These are phyloP conservation scores for Tolypocladium inflatum DNA, from an alignment of 2,329 filamentous ascomycete genomes.

Conservation along the genomic window DNA sequence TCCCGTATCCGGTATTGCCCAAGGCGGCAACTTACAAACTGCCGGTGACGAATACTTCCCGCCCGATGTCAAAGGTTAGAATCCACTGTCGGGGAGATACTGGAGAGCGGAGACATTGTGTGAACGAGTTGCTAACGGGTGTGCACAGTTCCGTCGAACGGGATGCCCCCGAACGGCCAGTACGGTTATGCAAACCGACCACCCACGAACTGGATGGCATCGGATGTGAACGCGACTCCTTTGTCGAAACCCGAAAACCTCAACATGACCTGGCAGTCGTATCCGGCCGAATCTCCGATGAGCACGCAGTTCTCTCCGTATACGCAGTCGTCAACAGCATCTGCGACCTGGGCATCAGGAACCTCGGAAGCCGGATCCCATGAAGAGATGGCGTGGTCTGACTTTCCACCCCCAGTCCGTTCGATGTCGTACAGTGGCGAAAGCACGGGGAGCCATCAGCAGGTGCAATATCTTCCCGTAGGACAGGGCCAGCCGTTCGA, in stretches of 20 bases:
- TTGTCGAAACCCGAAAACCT: constrained; percentile 32
- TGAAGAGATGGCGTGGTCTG: constrained; percentile 35
- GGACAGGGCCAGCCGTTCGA: constrained; percentile 30
- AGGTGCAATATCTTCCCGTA: constrained; percentile 30
- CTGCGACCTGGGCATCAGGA: constrained; percentile 31
- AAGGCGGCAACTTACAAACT: constrained; percentile 20
- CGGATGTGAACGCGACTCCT: constrained; percentile 28
- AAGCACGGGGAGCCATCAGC: constrained; percentile 21
- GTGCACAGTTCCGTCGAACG: constrained; percentile 22
- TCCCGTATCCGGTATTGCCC: neutral
- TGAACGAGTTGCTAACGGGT: neutral
- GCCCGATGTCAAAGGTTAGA: constrained; percentile 35
- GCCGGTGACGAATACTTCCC: constrained; percentile 25
- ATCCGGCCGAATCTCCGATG: constrained; percentile 39
- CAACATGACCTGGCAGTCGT: constrained; percentile 37
- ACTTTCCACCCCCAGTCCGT: constrained; percentile 31
- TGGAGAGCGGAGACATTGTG: neutral
- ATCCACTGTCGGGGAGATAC: neutral
- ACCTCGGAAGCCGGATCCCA: constrained; percentile 26
- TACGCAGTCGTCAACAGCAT: constrained; percentile 27
- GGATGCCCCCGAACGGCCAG: constrained; percentile 17
- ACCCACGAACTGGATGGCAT: constrained; percentile 33
- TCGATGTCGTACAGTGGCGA: constrained; percentile 42
- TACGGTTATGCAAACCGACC: constrained; percentile 30
- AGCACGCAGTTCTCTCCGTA: constrained; percentile 42